These are phyloP conservation scores for Tulasnella sp. DNA, from an alignment of 768 basidiomycete genomes.

Conservation along the genomic window DNA sequence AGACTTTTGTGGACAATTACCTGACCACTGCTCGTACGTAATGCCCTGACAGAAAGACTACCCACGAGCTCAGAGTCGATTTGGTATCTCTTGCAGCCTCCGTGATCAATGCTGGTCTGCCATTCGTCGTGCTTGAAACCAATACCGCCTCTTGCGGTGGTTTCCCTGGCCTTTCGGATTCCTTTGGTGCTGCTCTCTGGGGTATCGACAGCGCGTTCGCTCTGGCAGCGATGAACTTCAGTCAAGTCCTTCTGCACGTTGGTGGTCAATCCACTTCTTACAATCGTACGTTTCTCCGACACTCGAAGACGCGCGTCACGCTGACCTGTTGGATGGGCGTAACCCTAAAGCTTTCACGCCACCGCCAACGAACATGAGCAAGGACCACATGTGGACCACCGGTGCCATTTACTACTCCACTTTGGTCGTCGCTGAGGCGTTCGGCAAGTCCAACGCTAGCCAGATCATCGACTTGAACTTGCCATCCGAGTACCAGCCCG, in stretches of 20 bases:
- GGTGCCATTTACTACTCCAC: slow-evolving; percentile 56
- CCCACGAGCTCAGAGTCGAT: background rate
- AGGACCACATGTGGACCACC: slow-evolving; percentile 51
- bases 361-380: slow-evolving; percentile 50
- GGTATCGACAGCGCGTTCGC: slow-evolving; percentile 51
- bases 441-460: slow-evolving; percentile 50
- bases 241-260: slow-evolving; percentile 53
- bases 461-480: slow-evolving; percentile 51
- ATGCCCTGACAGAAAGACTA: background rate
- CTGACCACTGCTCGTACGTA: slow-evolving; percentile 45
- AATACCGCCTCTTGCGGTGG: slow-evolving; percentile 61
- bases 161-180: slow-evolving; percentile 56
- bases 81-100: slow-evolving; percentile 38
- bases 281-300: slow-evolving; percentile 50
- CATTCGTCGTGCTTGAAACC: slow-evolving; percentile 69
- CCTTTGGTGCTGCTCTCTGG: slow-evolving; percentile 58
- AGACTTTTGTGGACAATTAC: slow-evolving; percentile 57
- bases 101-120: slow-evolving; percentile 46
- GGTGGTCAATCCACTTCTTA: slow-evolving; percentile 56
- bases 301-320: too few relatives aligned
- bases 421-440: slow-evolving; percentile 52
- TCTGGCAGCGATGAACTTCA: slow-evolving; percentile 56
- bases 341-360: slow-evolving; percentile 54
- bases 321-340: background rate
- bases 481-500: slow-evolving; percentile 49